phyloP scores from a whole-genome alignment of 441 rosid species.

The Gossypium davidsonii region DNA sequence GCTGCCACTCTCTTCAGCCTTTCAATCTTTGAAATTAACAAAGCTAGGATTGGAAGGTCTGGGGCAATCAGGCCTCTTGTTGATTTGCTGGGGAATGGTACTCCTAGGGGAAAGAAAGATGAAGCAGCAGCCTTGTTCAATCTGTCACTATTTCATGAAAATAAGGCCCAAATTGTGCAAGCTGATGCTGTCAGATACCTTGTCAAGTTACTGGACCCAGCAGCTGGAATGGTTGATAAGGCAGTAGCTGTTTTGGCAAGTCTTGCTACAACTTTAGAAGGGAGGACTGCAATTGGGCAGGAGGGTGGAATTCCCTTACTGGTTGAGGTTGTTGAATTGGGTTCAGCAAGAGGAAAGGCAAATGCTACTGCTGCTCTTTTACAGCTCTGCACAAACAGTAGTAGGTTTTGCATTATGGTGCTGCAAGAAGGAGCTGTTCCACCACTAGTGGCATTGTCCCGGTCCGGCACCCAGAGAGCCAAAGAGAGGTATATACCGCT shows the following conservation, averaged over 20 bases:
- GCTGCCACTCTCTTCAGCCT: constrained; percentile 87
- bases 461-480: constrained; percentile 74
- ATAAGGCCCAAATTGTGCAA: constrained; percentile 61
- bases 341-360: constrained; percentile 86
- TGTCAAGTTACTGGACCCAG: constrained; percentile 78
- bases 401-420: constrained; percentile 47
- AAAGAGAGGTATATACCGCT: constrained; percentile 55
- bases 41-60: constrained; percentile 66
- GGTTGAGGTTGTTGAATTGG: constrained; percentile 88
- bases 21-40: constrained; percentile 67
- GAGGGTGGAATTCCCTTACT: constrained; percentile 70
- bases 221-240: constrained; percentile 88
- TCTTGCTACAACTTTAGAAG: constrained; percentile 77
- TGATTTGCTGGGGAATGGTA: constrained; percentile 57
- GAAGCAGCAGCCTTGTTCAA: constrained; percentile 86
- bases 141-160: constrained; percentile 70
- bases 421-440: constrained; percentile 93
- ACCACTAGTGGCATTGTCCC: constrained; percentile 72
- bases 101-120: constrained; percentile 54
- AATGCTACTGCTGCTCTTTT: constrained; percentile 93
- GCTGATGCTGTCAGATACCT: constrained; percentile 85
- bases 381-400: constrained; percentile 57
- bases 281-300: constrained; percentile 64
- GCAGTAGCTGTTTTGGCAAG: constrained; percentile 81
- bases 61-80: constrained; percentile 83